phyloP scores from a whole-genome alignment of 441 rosid species.

The Hura crepitans region DNA sequence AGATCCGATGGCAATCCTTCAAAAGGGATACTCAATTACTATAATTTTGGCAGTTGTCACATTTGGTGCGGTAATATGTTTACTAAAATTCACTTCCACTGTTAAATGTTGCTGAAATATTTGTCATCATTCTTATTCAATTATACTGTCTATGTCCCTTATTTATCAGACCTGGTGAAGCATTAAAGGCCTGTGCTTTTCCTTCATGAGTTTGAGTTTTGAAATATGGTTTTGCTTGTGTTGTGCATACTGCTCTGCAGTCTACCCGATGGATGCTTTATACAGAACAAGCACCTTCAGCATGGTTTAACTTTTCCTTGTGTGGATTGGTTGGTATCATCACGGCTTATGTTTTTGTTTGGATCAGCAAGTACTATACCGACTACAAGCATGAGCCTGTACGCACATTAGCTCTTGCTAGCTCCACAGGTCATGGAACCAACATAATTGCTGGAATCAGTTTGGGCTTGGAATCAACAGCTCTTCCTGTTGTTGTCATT shows the following conservation, averaged over 20 bases:
- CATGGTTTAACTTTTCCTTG: conserved; percentile 89
- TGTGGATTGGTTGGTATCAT: conserved; percentile 96
- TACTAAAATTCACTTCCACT: conserved; percentile 19
- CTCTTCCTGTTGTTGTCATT: conserved; percentile 91
- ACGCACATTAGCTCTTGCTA: conserved; percentile 82
- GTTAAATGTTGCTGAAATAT: conserved; percentile 3
- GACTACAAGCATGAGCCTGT: conserved; percentile 98
- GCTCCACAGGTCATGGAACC: conserved; percentile 98
- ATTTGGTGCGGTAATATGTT: conserved; percentile 77
- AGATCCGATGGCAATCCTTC: conserved; percentile 97
- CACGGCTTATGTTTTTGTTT: conserved; percentile 88
- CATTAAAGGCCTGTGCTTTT: conserved; percentile 10
- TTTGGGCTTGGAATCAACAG: conserved; percentile 97
- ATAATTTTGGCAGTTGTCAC: conserved; percentile 83
- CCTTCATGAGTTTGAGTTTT: conserved; percentile 20
- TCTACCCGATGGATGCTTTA: conserved; percentile 97
- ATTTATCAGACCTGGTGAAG: conserved; percentile 6
- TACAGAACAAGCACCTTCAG: conserved; percentile 93
- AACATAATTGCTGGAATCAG: conserved; percentile 97
- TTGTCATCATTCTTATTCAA: not conserved
- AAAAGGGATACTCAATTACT: conserved; percentile 92
- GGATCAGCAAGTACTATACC: conserved; percentile 93
- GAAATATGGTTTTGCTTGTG: conserved; percentile 27
- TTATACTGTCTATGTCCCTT: not conserved
- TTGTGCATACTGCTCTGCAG: conserved; percentile 40